phyloP scores from a whole-genome alignment of 345 rosid species.

The Gossypium anomalum region DNA sequence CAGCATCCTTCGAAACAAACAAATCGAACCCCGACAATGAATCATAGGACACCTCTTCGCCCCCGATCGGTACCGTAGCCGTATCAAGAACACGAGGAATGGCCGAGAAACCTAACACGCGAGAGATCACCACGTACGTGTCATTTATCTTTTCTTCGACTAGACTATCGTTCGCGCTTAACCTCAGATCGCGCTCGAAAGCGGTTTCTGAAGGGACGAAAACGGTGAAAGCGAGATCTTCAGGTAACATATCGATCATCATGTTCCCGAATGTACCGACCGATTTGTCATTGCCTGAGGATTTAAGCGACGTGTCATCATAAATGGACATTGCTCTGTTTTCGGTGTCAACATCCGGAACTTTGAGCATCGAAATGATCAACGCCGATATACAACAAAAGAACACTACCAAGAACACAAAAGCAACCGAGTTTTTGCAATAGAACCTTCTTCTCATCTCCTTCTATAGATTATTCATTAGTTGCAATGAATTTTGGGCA shows the following conservation, averaged over 20 bases:
- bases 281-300: constrained; percentile 9
- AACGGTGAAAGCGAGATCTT: constrained; percentile 72
- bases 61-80: background rate
- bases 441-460: constrained; percentile 38
- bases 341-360: constrained; percentile 44
- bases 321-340: constrained; percentile 15
- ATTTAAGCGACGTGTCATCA: background rate
- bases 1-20: constrained; percentile 35
- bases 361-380: constrained; percentile 39
- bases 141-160: constrained; percentile 32
- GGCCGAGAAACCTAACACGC: constrained; percentile 65
- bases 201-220: constrained; percentile 64
- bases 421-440: constrained; percentile 37
- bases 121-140: constrained; percentile 55
- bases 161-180: constrained; percentile 28
- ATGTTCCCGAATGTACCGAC: constrained; percentile 64
- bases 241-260: constrained; percentile 78
- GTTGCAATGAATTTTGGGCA: background rate
- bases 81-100: constrained; percentile 52
- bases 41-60: constrained; percentile 48
- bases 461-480: background rate
- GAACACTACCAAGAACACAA: constrained; percentile 37
- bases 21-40: constrained; percentile 59
- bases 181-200: constrained; percentile 53
- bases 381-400: constrained; percentile 41